Base-by-base conservation (phyloP, 768 basidiomycete genomes). In the Guyanaporus albipodus region DNA sequence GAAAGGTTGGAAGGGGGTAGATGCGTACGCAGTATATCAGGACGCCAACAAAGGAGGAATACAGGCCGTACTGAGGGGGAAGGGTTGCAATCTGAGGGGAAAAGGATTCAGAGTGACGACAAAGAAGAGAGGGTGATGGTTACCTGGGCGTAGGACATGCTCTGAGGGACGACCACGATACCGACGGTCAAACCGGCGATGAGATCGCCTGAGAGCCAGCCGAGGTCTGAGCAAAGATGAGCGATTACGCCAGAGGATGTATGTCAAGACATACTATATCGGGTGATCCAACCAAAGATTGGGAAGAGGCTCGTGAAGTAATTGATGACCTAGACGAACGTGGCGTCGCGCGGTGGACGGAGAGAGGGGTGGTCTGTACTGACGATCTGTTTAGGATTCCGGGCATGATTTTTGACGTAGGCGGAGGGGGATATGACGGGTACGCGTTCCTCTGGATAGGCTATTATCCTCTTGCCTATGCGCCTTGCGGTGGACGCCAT, bases 101-200 rank as follows among this genome's bases (percentile, higher is more conserved):
- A 38, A 24, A 24, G 33, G 43, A 11, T 24, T 40, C 48, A n/a
- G 17, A 38, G 44, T 3, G 23, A 33, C 11, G 28, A 38, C 22
- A 26, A 12, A 21, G 2, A 9, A 4, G 11, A 24, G 27, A 15
- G 15, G 19, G 31, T 8, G 18, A 23, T 43, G 44, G 52, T 17
- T 65, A 86, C 87, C 69, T 76, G 73, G 22, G 89, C 89, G 58
- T 91, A 95, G 1, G 90, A 93, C 84, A 94, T 88, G 48, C 84
- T 77, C 68, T 99, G 95, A 0, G 95, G 95, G 6, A 98, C 92
- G 38, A 97, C 73, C 10, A 99, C 95, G 58, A 96, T 85, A 22
- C 95, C 95, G 52, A 98, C 91, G 0, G 95, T 97, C 32, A 98
- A 65, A 44, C 87, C 92, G 50, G 93, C 91, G 58, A 96, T 82